Conservation (phyloP, 805 yeast genomes). For the Middelhovenomyces tepae region DNA sequence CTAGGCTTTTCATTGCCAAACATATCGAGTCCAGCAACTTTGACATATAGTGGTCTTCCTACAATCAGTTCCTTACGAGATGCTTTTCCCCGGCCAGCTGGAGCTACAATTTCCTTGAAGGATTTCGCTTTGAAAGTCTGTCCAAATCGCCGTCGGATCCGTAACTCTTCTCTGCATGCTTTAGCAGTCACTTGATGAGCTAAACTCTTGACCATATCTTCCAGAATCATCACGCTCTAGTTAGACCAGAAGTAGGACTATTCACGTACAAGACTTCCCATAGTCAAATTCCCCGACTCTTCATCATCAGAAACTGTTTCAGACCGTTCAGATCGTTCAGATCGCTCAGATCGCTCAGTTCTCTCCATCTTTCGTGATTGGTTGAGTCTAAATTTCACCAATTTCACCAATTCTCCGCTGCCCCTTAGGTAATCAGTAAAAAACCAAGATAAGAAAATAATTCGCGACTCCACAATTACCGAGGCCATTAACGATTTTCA, state of each 20-base stretch:
- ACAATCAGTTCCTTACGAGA: slow-evolving; percentile 16
- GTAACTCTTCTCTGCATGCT: slow-evolving; percentile 27
- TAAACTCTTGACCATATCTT: slow-evolving; percentile 24
- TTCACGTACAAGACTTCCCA: slow-evolving; percentile 12
- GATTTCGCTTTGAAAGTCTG: slow-evolving; percentile 16
- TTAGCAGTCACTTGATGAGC: slow-evolving; percentile 27
- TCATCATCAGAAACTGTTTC: too few relatives aligned
- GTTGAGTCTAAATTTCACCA: too few relatives aligned
- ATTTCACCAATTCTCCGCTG: too few relatives aligned
- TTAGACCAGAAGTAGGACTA: too few relatives aligned
- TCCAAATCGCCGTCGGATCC: slow-evolving; percentile 27
- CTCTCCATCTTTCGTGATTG: too few relatives aligned
- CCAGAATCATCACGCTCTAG: slow-evolving; percentile 18
- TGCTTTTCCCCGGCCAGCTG: slow-evolving; percentile 9
- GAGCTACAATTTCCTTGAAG: slow-evolving; percentile 4
- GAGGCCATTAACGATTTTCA: too few relatives aligned
- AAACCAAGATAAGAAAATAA: too few relatives aligned
- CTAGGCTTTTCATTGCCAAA: slow-evolving; percentile 34
- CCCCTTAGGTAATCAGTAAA: too few relatives aligned
- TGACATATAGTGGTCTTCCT: slow-evolving; percentile 17
- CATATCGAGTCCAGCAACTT: slow-evolving; percentile 31
- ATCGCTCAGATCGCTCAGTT: neutral
- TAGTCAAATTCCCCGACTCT: too few relatives aligned
- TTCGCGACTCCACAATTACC: too few relatives aligned
- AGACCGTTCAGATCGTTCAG: neutral